A percentile compares a stretch with the other conserved stretches of the same genome.
phyloP scores from a whole-genome alignment of 2,329 filamentous ascomycete species.

The Colletotrichum tofieldiae region DNA sequence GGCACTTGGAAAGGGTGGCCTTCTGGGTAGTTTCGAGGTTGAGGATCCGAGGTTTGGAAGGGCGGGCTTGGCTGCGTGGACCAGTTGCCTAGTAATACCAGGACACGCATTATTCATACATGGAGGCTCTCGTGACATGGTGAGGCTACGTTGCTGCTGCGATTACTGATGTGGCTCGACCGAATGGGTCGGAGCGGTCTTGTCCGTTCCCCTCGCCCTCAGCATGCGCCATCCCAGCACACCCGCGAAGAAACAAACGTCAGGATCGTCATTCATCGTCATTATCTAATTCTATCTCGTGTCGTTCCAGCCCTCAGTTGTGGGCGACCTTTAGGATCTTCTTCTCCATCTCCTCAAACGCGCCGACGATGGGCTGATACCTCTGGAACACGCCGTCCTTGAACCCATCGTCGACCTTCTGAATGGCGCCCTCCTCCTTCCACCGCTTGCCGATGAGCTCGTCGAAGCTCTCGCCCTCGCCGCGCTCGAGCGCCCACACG shows the following conservation, averaged over 20 bases:
- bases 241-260: not conserved
- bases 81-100: conserved; percentile 21
- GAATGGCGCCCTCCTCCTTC: conserved; percentile 87
- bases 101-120: conserved; percentile 12
- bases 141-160: not conserved
- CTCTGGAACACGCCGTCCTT: conserved; percentile 79
- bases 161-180: not conserved
- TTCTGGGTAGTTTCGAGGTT: conserved; percentile 18
- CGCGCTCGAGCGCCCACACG: conserved; percentile 88
- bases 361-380: conserved; percentile 84
- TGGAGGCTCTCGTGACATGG: not conserved
- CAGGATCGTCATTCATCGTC: conserved; percentile 13
- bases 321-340: conserved; percentile 68
- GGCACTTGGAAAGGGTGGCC: not conserved
- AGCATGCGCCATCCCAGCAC: no score
- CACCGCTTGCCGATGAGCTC: conserved; percentile 87
- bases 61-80: conserved; percentile 3
- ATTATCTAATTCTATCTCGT: conserved; percentile 18
- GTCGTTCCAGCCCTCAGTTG: conserved; percentile 43
- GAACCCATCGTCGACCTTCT: conserved; percentile 88
- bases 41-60: conserved; percentile 8
- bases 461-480: conserved; percentile 83
- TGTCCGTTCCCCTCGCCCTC: no score
- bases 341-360: conserved; percentile 84
- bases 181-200: not conserved